Percentiles rank a stretch among this genome's conserved stretches.
Evolutionary conservation across 345 rosid species (phyloP).

Genomic region (Heritiera fomes): DNA sequence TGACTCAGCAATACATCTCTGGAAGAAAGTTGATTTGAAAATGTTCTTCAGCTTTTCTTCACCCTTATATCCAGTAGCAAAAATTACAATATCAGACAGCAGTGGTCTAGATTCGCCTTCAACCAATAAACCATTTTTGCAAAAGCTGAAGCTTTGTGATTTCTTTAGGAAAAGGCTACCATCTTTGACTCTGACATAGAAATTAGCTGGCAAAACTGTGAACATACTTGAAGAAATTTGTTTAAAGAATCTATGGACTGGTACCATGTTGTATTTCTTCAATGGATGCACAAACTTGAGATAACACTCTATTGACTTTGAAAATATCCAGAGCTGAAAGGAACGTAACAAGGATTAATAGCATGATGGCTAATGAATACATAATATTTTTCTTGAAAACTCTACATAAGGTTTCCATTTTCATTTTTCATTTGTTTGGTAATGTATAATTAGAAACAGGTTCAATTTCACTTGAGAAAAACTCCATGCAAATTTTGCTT

Average conservation of each 20-base stretch:
- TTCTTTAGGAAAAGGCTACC: constrained; percentile 35
- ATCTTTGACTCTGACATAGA: constrained; percentile 35
- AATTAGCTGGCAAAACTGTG: constrained; percentile 28
- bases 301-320: constrained; percentile 28
- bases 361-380: not conserved
- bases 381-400: not conserved
- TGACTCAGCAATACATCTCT: constrained; percentile 19
- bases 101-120: constrained; percentile 18
- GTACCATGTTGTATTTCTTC: constrained; percentile 33
- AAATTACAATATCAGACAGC: constrained; percentile 26
- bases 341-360: not conserved
- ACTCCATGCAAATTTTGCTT: not conserved
- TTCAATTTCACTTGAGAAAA: not conserved
- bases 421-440: too few relatives aligned
- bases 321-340: constrained; percentile 30
- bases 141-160: constrained; percentile 28
- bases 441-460: too few relatives aligned
- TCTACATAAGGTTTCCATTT: not conserved
- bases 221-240: constrained; percentile 21
- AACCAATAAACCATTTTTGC: constrained; percentile 25
- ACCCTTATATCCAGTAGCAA: constrained; percentile 35
- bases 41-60: constrained; percentile 28
- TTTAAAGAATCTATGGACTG: constrained; percentile 21
- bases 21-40: constrained; percentile 28
- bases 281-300: constrained; percentile 28